Percentiles rank a stretch among this genome's conserved stretches.
These are phyloP conservation scores for Phaeomoniella chlamydospora DNA, from an alignment of 2,329 filamentous ascomycete species.

Conservation along the genomic window DNA sequence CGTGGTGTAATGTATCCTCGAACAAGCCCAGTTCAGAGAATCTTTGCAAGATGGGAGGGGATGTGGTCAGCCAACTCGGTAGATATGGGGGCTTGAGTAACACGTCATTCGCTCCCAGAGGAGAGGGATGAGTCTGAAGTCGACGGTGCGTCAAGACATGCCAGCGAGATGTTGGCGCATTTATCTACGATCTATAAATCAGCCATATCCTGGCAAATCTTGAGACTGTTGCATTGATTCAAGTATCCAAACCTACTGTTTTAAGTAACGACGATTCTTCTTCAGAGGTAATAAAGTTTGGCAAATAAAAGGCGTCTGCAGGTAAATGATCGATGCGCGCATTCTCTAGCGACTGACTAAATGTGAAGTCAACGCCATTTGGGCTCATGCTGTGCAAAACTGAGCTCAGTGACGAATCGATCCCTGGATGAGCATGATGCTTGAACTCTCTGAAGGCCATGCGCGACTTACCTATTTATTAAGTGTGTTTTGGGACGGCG, in stretches of 20 bases:
- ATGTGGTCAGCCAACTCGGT: slow-evolving; percentile 54
- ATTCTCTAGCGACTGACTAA: slow-evolving; percentile 37
- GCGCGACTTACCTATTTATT: too few relatives aligned
- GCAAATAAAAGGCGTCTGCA: slow-evolving; percentile 63
- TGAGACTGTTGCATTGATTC: too few relatives aligned
- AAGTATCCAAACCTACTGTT: too few relatives aligned
- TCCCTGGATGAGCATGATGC: too few relatives aligned
- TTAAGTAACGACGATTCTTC: slow-evolving; percentile 59
- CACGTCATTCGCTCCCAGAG: slow-evolving; percentile 52
- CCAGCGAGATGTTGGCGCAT: slow-evolving; percentile 65
- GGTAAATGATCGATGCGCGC: slow-evolving; percentile 43
- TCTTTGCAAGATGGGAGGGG: slow-evolving; percentile 50
- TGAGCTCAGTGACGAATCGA: too few relatives aligned
- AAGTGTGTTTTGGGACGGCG: too few relatives aligned
- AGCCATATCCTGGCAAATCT: slow-evolving; percentile 4
- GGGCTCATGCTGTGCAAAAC: too few relatives aligned
- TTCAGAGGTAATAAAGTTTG: slow-evolving; percentile 63
- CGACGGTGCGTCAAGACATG: slow-evolving; percentile 76
- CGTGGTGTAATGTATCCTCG: slow-evolving; percentile 51
- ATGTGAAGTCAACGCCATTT: too few relatives aligned
- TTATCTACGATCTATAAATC: slow-evolving; percentile 37
- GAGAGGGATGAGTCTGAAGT: slow-evolving; percentile 79
- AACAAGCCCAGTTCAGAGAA: slow-evolving; percentile 36
- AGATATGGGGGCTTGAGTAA: slow-evolving; percentile 57
- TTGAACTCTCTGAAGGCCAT: too few relatives aligned